These are phyloP conservation scores for Alternaria metachromatica DNA, from an alignment of 2,329 filamentous ascomycete genomes.

Conservation along the genomic window DNA sequence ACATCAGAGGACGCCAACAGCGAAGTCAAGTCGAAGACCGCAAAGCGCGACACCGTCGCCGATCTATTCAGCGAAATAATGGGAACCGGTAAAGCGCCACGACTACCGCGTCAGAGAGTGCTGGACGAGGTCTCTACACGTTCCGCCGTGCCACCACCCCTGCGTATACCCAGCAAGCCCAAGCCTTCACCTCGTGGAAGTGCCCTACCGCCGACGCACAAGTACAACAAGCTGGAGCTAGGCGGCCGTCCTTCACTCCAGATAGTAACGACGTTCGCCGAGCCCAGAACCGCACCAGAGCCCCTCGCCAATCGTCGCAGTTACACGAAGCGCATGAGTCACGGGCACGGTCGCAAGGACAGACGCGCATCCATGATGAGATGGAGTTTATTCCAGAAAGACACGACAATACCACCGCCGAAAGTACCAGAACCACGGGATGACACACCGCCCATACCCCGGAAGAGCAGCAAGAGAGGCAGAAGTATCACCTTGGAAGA, in stretches of 20 bases:
- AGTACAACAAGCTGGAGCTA: neutral
- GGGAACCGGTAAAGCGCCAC: neutral
- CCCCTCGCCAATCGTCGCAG: neutral
- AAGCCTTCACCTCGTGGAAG: neutral
- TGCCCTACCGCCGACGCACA: neutral
- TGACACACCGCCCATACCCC: neutral
- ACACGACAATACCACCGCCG: neutral
- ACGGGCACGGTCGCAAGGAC: neutral
- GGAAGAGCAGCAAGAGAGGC: neutral
- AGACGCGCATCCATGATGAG: neutral
- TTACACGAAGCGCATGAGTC: neutral
- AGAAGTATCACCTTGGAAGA: neutral
- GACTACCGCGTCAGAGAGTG: neutral
- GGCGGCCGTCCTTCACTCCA: neutral
- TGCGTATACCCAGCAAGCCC: neutral
- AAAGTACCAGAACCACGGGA: neutral
- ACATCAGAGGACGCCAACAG: neutral
- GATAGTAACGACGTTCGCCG: neutral
- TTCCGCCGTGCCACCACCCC: neutral
- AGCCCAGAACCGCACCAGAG: neutral
- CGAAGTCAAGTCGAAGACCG: neutral
- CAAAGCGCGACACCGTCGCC: neutral
- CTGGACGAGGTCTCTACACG: neutral
- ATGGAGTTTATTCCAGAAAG: neutral
- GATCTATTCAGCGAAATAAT: neutral